These are phyloP conservation scores for Trypanosoma congolense DNA, from an alignment of 208 protist species.

Conservation along the genomic window DNA sequence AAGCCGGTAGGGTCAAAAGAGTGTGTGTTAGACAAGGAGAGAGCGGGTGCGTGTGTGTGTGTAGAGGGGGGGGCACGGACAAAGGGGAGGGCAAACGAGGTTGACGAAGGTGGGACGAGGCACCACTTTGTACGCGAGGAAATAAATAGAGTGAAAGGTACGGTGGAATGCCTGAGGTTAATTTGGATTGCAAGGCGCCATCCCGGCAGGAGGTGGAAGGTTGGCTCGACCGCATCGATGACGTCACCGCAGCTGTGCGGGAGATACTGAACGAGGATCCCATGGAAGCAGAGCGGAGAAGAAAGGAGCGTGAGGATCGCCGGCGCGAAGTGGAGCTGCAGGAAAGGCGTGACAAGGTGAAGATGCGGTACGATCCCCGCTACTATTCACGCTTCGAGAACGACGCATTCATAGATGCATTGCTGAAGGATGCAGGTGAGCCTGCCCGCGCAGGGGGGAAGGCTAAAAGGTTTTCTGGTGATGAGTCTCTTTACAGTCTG, in stretches of 20 bases:
- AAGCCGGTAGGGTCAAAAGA: too few species aligned
- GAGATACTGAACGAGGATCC: constrained; percentile 42
- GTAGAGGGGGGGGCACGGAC: too few species aligned
- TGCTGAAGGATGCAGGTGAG: constrained; percentile 27
- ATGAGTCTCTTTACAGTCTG: constrained; percentile 15
- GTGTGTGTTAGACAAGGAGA: too few species aligned
- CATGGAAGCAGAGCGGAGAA: constrained; percentile 16
- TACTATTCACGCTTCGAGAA: constrained; percentile 40
- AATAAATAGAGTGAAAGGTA: neutral
- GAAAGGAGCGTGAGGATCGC: constrained; percentile 21
- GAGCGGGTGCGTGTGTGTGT: too few species aligned
- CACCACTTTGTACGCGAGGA: constrained; percentile 1
- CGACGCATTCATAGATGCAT: constrained; percentile 38
- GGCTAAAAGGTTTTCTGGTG: neutral
- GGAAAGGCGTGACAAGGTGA: constrained; percentile 18
- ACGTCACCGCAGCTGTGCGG: constrained; percentile 28
- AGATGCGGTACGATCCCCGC: constrained; percentile 42
- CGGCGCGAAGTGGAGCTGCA: constrained; percentile 4
- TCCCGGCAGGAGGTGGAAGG: constrained; percentile 25
- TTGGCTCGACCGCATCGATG: constrained; percentile 35
- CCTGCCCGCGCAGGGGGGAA: neutral
- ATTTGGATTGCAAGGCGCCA: constrained; percentile 8
- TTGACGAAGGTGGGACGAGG: too few species aligned
- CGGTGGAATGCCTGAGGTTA: constrained; percentile 7
- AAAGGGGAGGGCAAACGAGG: too few species aligned